Conservation (phyloP, 768 basidiomycete species). For the Hortiboletus flavorubellus region DNA sequence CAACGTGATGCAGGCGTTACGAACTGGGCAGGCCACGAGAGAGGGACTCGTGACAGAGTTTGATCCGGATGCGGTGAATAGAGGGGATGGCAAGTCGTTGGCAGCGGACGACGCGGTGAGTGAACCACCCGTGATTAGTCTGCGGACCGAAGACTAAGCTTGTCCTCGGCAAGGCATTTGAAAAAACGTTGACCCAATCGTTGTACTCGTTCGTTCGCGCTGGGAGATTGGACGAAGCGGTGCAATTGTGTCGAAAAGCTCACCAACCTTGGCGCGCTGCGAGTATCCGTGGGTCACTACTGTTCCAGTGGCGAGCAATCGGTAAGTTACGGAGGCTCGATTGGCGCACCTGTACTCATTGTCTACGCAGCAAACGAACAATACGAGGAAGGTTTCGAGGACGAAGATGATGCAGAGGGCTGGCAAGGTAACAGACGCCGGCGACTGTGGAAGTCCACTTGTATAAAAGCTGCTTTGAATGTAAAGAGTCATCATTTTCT, state of each 20-base stretch:
- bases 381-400: constrained; percentile 45
- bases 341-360: constrained; percentile 30
- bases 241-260: constrained; percentile 75
- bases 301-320: constrained; percentile 75
- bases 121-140: not conserved
- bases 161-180: constrained; percentile 58
- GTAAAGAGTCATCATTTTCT: constrained; percentile 34
- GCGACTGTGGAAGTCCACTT: constrained; percentile 85
- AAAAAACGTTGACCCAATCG: constrained; percentile 72
- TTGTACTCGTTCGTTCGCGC: constrained; percentile 81
- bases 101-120: constrained; percentile 79
- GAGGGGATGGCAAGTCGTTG: constrained; percentile 54
- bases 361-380: constrained; percentile 44
- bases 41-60: constrained; percentile 60
- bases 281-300: constrained; percentile 74
- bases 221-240: constrained; percentile 81
- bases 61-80: constrained; percentile 77
- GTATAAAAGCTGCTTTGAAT: constrained; percentile 73
- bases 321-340: constrained; percentile 41
- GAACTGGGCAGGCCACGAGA: constrained; percentile 44
- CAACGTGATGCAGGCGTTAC: constrained; percentile 59
- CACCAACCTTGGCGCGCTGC: constrained; percentile 94
- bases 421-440: constrained; percentile 78
- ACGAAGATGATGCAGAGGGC: constrained; percentile 40
- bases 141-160: not conserved